phyloP scores from a whole-genome alignment of 1,284 basidiomycete species.

The Cutaneotrichosporon sp. region DNA sequence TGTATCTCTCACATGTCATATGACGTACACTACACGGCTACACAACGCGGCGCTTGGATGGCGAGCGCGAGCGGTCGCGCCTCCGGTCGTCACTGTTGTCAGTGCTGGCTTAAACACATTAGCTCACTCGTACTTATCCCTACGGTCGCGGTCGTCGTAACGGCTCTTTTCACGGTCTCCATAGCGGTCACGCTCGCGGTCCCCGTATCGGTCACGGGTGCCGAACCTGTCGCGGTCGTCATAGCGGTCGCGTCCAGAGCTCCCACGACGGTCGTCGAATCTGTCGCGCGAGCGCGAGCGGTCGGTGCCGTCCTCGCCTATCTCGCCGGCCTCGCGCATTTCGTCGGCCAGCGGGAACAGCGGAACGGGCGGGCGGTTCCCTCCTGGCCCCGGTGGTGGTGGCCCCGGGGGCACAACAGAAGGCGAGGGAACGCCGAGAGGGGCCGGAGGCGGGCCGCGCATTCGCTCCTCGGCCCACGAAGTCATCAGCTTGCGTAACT shows the following conservation, averaged over 20 bases:
- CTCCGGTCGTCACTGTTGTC: constrained; percentile 24
- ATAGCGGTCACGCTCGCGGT: constrained; percentile 57
- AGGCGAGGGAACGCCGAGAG: constrained; percentile 25
- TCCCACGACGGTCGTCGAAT: constrained; percentile 56
- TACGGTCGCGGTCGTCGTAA: constrained; percentile 32
- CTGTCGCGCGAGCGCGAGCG: constrained; percentile 58
- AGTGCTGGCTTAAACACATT: background rate
- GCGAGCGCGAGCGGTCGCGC: constrained; percentile 25
- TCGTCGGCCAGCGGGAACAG: constrained; percentile 45
- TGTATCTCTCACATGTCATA: background rate
- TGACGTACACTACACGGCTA: constrained; percentile 10
- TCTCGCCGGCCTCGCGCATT: constrained; percentile 51
- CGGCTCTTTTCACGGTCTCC: constrained; percentile 44
- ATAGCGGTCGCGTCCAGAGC: constrained; percentile 30
- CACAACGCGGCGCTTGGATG: constrained; percentile 28
- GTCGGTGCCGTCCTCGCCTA: constrained; percentile 54
- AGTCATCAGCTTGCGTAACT: constrained; percentile 86
- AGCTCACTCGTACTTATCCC: constrained; percentile 27
- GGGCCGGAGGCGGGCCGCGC: constrained; percentile 57
- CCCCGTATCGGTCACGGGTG: constrained; percentile 22
- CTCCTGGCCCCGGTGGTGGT: constrained; percentile 16
- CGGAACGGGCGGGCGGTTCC: constrained; percentile 25
- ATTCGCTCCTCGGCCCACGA: constrained; percentile 85
- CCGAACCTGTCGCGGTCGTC: constrained; percentile 16
- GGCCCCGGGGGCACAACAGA: constrained; percentile 13